Conservation (phyloP, 192 early-diverging fungal genomes). For the Globomyces pollinis-pini region DNA sequence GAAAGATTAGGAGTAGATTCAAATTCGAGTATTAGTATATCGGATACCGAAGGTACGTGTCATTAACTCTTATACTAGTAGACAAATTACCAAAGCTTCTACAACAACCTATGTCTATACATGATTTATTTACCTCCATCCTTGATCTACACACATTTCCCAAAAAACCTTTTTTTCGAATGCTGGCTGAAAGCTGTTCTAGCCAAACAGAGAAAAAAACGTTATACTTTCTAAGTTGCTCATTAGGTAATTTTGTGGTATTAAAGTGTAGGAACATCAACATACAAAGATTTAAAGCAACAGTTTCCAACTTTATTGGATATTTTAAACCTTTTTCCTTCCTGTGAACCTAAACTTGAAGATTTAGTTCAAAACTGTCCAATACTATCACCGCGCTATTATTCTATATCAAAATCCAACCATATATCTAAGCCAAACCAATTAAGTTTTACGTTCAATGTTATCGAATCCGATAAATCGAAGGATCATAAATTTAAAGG, state of each 20-base stretch:
- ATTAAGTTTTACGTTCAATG: slow-evolving; percentile 80
- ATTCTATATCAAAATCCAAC: slow-evolving; percentile 74
- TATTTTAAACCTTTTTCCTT: slow-evolving; percentile 71
- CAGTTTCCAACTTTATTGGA: slow-evolving; percentile 73
- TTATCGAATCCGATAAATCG: slow-evolving; percentile 41
- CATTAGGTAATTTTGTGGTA: slow-evolving; percentile 22
- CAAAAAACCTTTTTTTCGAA: slow-evolving; percentile 73
- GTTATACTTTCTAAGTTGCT: slow-evolving; percentile 55
- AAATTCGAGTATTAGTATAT: slow-evolving; percentile 78
- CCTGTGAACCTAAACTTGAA: slow-evolving; percentile 55
- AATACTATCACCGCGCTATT: slow-evolving; percentile 76
- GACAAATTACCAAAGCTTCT: too few species aligned
- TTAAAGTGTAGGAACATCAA: slow-evolving; percentile 60
- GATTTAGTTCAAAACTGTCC: slow-evolving; percentile 73
- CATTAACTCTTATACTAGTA: too few species aligned
- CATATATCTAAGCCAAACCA: slow-evolving; percentile 29
- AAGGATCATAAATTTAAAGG: slow-evolving; percentile 2
- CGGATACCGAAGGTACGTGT: too few species aligned
- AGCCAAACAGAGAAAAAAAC: slow-evolving; percentile 63
- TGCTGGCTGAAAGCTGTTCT: slow-evolving; percentile 71
- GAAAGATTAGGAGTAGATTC: slow-evolving; percentile 59
- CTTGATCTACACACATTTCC: slow-evolving; percentile 67
- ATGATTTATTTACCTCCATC: slow-evolving; percentile 52
- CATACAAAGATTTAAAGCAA: slow-evolving; percentile 59
- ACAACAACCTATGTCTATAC: slow-evolving; percentile 56